These are phyloP conservation scores for Cochlearia excelsa DNA, from an alignment of 345 rosid genomes.

Conservation along the genomic window DNA sequence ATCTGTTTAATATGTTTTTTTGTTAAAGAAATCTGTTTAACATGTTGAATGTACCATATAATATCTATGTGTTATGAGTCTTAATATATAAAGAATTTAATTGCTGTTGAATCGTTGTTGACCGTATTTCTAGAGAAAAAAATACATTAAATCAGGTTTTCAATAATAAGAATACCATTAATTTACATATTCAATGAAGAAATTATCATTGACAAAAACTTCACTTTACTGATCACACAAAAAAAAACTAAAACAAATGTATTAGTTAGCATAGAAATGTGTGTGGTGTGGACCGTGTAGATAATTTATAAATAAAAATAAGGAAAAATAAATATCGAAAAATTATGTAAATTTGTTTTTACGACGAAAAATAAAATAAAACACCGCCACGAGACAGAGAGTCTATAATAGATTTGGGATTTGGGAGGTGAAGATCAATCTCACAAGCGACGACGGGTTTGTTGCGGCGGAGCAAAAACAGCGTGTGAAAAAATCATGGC, in stretches of 20 bases:
- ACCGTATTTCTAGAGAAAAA: no score
- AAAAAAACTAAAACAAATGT: not conserved
- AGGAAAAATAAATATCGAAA: not conserved
- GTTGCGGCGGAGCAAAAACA: constrained; percentile 13
- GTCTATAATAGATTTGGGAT: constrained; percentile 27
- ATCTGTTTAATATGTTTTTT: no score
- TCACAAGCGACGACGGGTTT: not conserved
- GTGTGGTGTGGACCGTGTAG: constrained; percentile 38
- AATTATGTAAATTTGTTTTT: not conserved
- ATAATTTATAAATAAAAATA: constrained; percentile 24
- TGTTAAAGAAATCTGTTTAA: no score
- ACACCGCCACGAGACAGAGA: constrained; percentile 27
- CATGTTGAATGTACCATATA: no score
- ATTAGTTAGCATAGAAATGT: constrained; percentile 32
- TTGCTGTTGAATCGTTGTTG: no score
- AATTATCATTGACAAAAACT: no score
- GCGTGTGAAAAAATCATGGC: constrained; percentile 49
- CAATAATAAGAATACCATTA: no score
- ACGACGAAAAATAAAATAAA: not conserved
- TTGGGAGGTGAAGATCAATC: constrained; percentile 27
- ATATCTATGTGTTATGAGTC: no score
- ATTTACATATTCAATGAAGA: no score
- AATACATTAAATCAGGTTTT: no score
- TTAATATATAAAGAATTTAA: no score
- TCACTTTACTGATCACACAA: no score